Conservation (phyloP, 2,329 filamentous ascomycete genomes). For the Blastomyces emzantsi region DNA sequence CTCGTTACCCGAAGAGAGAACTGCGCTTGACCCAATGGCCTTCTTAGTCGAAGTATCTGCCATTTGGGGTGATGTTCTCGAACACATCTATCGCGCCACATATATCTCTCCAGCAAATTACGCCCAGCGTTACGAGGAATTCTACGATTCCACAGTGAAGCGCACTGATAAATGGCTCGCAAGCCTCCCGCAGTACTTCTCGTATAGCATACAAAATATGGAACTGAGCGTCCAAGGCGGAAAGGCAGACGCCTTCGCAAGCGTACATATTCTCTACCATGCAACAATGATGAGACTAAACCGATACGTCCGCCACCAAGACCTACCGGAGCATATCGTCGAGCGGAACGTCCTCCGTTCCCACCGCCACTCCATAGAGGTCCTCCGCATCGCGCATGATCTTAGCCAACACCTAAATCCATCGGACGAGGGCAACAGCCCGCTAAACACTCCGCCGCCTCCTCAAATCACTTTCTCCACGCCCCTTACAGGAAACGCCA, state of each 20-base stretch:
- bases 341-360: slow-evolving; percentile 42
- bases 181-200: slow-evolving; percentile 47
- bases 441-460: slow-evolving; percentile 13
- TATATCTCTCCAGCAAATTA: slow-evolving; percentile 39
- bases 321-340: slow-evolving; percentile 35
- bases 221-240: slow-evolving; percentile 46
- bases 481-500: slow-evolving; percentile 55
- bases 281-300: slow-evolving; percentile 56
- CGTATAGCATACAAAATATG: slow-evolving; percentile 50
- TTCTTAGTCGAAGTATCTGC: slow-evolving; percentile 54
- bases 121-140: slow-evolving; percentile 40
- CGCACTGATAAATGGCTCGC: slow-evolving; percentile 51
- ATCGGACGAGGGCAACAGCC: slow-evolving; percentile 12
- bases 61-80: slow-evolving; percentile 57
- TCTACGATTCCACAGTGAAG: slow-evolving; percentile 45
- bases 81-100: slow-evolving; percentile 48
- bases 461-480: slow-evolving; percentile 40
- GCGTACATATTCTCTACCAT: slow-evolving; percentile 59
- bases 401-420: slow-evolving; percentile 29
- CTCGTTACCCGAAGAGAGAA: slow-evolving; percentile 29
- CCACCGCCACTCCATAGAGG: slow-evolving; percentile 44
- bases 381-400: slow-evolving; percentile 42
- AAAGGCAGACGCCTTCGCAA: slow-evolving; percentile 51
- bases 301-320: slow-evolving; percentile 45
- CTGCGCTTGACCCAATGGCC: slow-evolving; percentile 45